phyloP scores from a whole-genome alignment of 257 asterid genomes.

The Eustoma russellianum region DNA sequence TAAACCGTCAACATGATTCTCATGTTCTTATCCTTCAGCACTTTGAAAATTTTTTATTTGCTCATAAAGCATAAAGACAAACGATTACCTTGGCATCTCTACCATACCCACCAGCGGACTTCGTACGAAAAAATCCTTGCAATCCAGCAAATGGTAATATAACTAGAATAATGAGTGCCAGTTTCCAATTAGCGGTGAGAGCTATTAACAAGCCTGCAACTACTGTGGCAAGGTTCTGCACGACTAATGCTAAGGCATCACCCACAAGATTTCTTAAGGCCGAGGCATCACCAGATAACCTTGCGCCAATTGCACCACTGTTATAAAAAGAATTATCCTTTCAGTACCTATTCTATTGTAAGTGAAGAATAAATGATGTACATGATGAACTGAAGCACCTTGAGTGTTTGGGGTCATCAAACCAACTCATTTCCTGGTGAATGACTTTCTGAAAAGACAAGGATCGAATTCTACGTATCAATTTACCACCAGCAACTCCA shows the following conservation, averaged over 20 bases:
- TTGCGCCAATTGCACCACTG: slow-evolving; percentile 84
- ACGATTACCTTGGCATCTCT: slow-evolving; percentile 63
- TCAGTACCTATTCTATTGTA: background rate
- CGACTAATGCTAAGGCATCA: slow-evolving; percentile 64
- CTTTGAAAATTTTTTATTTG: background rate
- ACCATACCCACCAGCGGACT: slow-evolving; percentile 38
- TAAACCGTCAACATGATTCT: background rate
- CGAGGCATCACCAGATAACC: slow-evolving; percentile 68
- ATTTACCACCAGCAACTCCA: slow-evolving; percentile 67
- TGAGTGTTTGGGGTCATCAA: slow-evolving; percentile 76
- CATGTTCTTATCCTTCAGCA: too few relatives aligned
- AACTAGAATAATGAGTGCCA: slow-evolving; percentile 46
- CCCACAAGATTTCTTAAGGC: slow-evolving; percentile 62
- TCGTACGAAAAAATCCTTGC: slow-evolving; percentile 58
- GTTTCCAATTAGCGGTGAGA: slow-evolving; percentile 60
- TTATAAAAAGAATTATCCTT: slow-evolving; percentile 8
- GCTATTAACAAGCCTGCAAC: slow-evolving; percentile 54
- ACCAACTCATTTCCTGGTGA: slow-evolving; percentile 85
- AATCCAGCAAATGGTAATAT: slow-evolving; percentile 51
- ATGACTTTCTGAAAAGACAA: slow-evolving; percentile 55
- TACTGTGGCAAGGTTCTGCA: slow-evolving; percentile 59
- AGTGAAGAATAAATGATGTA: background rate
- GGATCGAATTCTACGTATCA: slow-evolving; percentile 61
- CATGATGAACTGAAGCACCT: slow-evolving; percentile 28
- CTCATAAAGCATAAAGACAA: background rate